Conservation (phyloP, 2,329 filamentous ascomycete genomes). For the Microsporum canis region DNA sequence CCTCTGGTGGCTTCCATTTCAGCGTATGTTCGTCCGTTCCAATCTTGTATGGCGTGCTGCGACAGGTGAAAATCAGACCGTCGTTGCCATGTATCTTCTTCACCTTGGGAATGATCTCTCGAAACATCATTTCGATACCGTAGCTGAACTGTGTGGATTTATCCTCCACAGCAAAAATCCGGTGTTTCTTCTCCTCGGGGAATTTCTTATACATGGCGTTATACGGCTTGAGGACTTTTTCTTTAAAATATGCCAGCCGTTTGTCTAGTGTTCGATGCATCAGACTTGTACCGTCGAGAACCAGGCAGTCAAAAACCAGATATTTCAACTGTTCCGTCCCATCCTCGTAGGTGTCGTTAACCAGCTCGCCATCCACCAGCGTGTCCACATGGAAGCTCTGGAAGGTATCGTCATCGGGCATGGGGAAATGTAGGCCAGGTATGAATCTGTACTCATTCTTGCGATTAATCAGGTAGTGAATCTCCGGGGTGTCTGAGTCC, state of each 20-base stretch:
- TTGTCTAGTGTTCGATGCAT: constrained; percentile 77
- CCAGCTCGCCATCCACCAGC: constrained; percentile 83
- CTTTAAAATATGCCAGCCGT: constrained; percentile 73
- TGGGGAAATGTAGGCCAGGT: constrained; percentile 67
- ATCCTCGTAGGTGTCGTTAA: constrained; percentile 63
- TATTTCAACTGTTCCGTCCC: constrained; percentile 64
- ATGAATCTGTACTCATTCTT: constrained; percentile 96
- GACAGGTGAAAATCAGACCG: constrained; percentile 94
- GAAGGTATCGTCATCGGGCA: constrained; percentile 48
- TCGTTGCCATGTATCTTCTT: constrained; percentile 75
- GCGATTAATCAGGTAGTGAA: constrained; percentile 89
- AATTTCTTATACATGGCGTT: constrained; percentile 62
- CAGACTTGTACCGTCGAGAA: constrained; percentile 63
- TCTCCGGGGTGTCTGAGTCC: constrained; percentile 52
- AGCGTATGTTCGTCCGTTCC: constrained; percentile 90
- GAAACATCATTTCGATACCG: constrained; percentile 84
- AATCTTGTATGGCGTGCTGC: constrained; percentile 70
- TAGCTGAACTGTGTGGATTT: constrained; percentile 87
- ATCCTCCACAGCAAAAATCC: constrained; percentile 72
- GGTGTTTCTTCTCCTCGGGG: constrained; percentile 56
- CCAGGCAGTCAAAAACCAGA: constrained; percentile 86
- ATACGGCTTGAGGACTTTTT: constrained; percentile 67
- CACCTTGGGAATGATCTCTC: constrained; percentile 67
- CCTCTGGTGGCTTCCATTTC: constrained; percentile 93
- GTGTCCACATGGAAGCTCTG: constrained; percentile 65